phyloP scores from a whole-genome alignment of 495 filamentous ascomycete species.

The Hypoxylon intermedium region DNA sequence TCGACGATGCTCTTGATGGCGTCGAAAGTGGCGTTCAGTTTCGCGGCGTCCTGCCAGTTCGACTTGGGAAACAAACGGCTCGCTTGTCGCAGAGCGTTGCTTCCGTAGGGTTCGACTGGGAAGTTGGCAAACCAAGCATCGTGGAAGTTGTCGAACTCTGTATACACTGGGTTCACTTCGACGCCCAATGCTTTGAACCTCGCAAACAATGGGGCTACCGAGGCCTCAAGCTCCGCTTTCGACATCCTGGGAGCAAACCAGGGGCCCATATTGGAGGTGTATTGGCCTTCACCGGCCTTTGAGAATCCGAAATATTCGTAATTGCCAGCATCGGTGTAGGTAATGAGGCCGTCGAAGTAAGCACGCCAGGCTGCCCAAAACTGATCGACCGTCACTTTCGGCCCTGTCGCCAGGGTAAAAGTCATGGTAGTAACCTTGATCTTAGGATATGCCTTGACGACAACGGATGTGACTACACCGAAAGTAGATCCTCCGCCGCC shows the following conservation, averaged over 20 bases:
- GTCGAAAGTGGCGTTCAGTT: conserved; percentile 49
- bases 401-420: conserved; percentile 39
- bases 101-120: conserved; percentile 54
- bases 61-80: conserved; percentile 54
- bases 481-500: conserved; percentile 67
- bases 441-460: conserved; percentile 53
- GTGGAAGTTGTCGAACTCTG: conserved; percentile 57
- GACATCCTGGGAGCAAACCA: conserved; percentile 60
- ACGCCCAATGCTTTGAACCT: conserved; percentile 48
- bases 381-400: conserved; percentile 48
- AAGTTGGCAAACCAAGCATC: conserved; percentile 55
- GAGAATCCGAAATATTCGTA: conserved; percentile 59
- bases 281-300: conserved; percentile 44
- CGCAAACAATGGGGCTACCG: conserved; percentile 56
- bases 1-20: conserved; percentile 50
- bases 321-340: conserved; percentile 57
- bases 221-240: conserved; percentile 47
- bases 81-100: conserved; percentile 44
- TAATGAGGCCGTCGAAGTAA: conserved; percentile 57
- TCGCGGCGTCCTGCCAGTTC: conserved; percentile 44
- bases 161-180: conserved; percentile 51
- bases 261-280: conserved; percentile 51
- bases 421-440: conserved; percentile 50
- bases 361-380: conserved; percentile 59
- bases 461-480: conserved; percentile 63